Conservation (phyloP, 1,284 basidiomycete species). For the Agaricales sp. region DNA sequence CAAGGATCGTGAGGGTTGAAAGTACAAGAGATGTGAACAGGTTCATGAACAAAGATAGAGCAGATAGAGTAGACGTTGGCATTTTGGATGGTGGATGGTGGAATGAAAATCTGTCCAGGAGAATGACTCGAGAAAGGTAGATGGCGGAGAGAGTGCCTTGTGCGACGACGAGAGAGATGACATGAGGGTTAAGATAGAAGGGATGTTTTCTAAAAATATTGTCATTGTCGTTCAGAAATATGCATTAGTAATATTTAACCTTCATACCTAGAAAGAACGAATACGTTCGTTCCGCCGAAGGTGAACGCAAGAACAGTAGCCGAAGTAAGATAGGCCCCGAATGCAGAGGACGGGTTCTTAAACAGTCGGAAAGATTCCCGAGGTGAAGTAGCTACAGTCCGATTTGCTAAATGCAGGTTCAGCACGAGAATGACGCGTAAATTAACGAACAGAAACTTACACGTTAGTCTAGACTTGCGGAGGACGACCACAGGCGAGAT, state of each 20-base stretch:
- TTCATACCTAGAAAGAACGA: not conserved
- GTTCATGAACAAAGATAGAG: not conserved
- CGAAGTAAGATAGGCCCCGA: not conserved
- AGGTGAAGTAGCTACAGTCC: not conserved
- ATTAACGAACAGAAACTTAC: not conserved
- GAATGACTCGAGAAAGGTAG: not conserved
- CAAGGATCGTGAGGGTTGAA: not conserved
- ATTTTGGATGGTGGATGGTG: not conserved
- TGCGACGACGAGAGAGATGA: not conserved
- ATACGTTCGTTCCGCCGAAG: not conserved
- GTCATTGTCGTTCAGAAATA: not conserved
- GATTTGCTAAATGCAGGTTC: not conserved
- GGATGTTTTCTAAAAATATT: not conserved
- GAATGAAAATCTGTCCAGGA: not conserved
- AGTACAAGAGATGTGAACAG: not conserved
- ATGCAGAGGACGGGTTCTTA: not conserved
- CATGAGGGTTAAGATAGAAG: not conserved
- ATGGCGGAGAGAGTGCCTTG: not conserved
- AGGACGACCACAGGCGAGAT: not conserved
- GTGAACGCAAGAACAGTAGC: conserved; percentile 1
- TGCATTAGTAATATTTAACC: not conserved
- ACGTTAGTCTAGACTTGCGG: not conserved
- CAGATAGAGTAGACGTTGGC: not conserved
- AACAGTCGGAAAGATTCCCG: not conserved
- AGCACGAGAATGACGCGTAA: not conserved